These are phyloP conservation scores for Symbiodinium natans DNA, from an alignment of 73 alveolate genomes.

Conservation along the genomic window DNA sequence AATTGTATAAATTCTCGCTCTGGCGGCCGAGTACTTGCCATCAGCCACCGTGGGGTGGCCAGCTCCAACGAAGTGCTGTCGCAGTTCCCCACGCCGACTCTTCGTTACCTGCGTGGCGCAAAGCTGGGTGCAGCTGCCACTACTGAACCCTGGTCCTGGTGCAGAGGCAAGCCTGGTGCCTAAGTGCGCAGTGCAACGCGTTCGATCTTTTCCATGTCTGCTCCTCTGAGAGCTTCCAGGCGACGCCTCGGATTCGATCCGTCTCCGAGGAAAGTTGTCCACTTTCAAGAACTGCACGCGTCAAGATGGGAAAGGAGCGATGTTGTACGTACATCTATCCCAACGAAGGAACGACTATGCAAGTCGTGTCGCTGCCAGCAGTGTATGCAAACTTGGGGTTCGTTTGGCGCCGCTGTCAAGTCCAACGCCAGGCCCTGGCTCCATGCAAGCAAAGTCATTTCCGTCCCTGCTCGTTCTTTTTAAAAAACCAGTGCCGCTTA, in stretches of 20 bases:
- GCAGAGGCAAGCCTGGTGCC: too few relatives aligned
- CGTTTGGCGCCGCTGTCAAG: neutral
- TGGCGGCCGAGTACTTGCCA: neutral
- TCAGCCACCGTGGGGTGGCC: conserved; percentile 22
- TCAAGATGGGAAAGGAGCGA: too few relatives aligned
- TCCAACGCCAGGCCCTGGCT: conserved; percentile 16
- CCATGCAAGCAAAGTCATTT: too few relatives aligned
- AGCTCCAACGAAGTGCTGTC: neutral
- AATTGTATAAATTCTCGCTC: too few relatives aligned
- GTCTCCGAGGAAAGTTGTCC: too few relatives aligned
- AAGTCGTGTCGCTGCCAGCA: conserved; percentile 70
- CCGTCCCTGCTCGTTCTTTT: too few relatives aligned
- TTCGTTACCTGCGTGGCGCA: conserved; percentile 17
- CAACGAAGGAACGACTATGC: too few relatives aligned
- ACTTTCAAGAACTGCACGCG: too few relatives aligned
- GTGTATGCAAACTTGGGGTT: conserved; percentile 75
- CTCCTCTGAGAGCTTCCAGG: neutral
- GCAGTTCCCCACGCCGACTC: conserved; percentile 24
- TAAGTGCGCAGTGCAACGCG: too few relatives aligned
- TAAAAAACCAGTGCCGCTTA: too few relatives aligned
- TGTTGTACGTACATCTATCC: too few relatives aligned
- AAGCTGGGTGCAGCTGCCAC: neutral
- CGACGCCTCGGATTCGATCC: neutral
- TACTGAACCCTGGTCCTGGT: neutral
- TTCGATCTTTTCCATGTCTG: too few relatives aligned